Evolutionary conservation across 495 filamentous ascomycete species (phyloP), one percentile per base, ranked within the genome.

Genomic region (Talaromyces wortmannii): DNA sequence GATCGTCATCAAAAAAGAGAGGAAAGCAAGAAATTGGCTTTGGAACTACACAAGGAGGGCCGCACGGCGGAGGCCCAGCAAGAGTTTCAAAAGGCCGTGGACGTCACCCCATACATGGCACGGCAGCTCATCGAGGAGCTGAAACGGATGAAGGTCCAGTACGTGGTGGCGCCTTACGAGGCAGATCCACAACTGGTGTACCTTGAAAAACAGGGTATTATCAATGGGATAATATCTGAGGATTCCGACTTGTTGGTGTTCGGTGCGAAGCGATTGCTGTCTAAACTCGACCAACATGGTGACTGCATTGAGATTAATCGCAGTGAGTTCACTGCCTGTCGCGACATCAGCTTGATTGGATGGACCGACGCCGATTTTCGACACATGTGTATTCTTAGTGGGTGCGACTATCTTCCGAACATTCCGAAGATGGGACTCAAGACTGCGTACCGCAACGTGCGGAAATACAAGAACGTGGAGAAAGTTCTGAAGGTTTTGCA

Each of bases 191-290:
- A 99, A 70, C 77, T 99, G 53, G 92, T 88, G 12, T 99, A 97
- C 62, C 75, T 99, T 10, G 95, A 99, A 67, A 83, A 83, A 17
- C 81, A 88, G 45, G 91, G 91, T 0, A 70, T 88, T 44, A 88
- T 96, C 58, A 74, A 83, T 57, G 95, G 89, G 2, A 94, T 97
- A 53, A 77, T 99, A 43, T 96, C 92, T 0, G 95, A 99, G 62
- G 95, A 99, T 67, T 99, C 95, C 2, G 95, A 99, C 71, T 73
- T 99, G 50, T 70, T 99, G 17, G 95, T 97, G 2, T 99, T 97
- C 65, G 95, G 95, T 13, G 91, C 91, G 0, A 90, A 89, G 66
- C 78, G 89, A 42, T 77, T 99, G 10, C 67, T 99, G 36, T 97
- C 95, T 6, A 99, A 99, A 72, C 77, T 99, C 56, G 94, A 95